Conservation (phyloP, 768 basidiomycete species). For the Zangia roseola region DNA sequence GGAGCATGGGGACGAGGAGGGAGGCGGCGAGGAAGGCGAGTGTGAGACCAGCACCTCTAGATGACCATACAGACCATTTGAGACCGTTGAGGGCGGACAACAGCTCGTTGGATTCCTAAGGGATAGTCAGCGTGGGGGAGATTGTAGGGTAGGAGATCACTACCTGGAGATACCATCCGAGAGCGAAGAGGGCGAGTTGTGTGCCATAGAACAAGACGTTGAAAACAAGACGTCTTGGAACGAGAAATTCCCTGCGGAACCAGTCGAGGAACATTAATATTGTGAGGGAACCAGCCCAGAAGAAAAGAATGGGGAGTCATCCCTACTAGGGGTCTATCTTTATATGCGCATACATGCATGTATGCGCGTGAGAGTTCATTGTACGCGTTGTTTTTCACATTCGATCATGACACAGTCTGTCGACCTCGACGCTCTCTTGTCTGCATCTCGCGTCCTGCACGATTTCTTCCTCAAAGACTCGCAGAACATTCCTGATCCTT, state of each 20-base stretch:
- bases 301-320: no score
- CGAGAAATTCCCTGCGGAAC: slow-evolving; percentile 70
- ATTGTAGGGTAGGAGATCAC: neutral
- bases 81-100: slow-evolving; percentile 78
- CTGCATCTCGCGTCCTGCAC: slow-evolving; percentile 63
- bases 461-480: slow-evolving; percentile 72
- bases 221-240: slow-evolving; percentile 62
- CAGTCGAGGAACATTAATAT: slow-evolving; percentile 37
- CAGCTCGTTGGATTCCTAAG: slow-evolving; percentile 55
- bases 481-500: slow-evolving; percentile 72
- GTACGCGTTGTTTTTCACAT: neutral
- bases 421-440: slow-evolving; percentile 62
- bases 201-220: slow-evolving; percentile 79
- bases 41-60: slow-evolving; percentile 88
- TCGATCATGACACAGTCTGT: slow-evolving; percentile 32
- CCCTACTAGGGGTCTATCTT: no score
- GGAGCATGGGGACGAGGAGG: slow-evolving; percentile 86
- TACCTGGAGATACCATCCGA: slow-evolving; percentile 90
- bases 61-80: slow-evolving; percentile 83
- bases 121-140: slow-evolving; percentile 1
- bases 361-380: no score
- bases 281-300: neutral
- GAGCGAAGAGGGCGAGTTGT: slow-evolving; percentile 71
- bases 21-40: slow-evolving; percentile 85
- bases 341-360: no score